A percentile compares a stretch with the other conserved stretches of the same genome.
phyloP scores from a whole-genome alignment of 1,139 yeast genomes.

The Candida smagusa region DNA sequence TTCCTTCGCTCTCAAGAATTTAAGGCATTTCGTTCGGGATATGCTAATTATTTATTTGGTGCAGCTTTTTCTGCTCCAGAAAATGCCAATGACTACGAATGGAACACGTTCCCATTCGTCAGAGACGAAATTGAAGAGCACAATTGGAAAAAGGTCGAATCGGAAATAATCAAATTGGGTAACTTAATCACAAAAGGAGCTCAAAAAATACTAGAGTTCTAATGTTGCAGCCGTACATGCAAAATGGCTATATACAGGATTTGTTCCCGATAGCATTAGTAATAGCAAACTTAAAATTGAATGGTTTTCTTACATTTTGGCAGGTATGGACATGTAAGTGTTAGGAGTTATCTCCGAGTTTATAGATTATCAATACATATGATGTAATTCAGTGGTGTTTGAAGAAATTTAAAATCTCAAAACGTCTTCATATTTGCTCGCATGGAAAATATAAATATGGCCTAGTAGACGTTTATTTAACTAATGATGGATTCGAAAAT shows the following conservation, averaged over 20 bases:
- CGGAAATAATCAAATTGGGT: conserved; percentile 49
- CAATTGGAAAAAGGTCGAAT: conserved; percentile 56
- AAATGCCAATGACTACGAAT: conserved; percentile 33
- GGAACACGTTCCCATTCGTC: conserved; percentile 74
- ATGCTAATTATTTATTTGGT: conserved; percentile 67
- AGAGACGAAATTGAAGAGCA: conserved; percentile 57
- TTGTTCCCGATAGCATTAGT: no score
- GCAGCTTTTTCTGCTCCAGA: conserved; percentile 59
- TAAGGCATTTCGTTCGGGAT: conserved; percentile 53
- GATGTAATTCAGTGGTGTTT: no score
- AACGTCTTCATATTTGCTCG: no score
- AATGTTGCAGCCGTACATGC: neutral
- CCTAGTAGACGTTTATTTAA: neutral
- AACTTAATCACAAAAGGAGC: conserved; percentile 27
- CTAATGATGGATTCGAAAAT: neutral
- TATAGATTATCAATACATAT: no score
- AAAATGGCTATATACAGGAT: no score
- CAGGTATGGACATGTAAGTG: no score
- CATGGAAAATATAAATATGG: no score
- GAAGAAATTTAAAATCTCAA: no score
- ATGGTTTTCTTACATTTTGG: no score
- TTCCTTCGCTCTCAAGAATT: conserved; percentile 30
- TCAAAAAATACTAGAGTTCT: conserved; percentile 10
- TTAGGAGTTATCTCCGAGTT: no score
- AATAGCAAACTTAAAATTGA: no score